phyloP scores from a whole-genome alignment of 257 asterid species.

The Solanum megistacrolobum region DNA sequence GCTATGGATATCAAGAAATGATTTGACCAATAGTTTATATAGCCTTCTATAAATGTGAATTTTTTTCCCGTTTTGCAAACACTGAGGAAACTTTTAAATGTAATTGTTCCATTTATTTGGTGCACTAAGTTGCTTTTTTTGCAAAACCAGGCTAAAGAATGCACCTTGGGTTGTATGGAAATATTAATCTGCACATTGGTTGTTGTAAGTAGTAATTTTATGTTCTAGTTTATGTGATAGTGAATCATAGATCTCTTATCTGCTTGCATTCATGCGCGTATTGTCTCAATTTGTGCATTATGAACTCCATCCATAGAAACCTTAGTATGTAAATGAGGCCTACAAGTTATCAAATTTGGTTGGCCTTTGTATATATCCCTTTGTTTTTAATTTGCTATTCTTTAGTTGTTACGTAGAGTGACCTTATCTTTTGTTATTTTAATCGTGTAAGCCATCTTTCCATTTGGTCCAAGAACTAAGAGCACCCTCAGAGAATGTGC shows the following conservation, averaged over 20 bases:
- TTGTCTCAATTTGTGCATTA: not conserved
- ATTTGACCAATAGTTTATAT: not conserved
- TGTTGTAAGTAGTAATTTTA: not conserved
- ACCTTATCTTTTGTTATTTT: not conserved
- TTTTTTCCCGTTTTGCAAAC: not conserved
- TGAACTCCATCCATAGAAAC: not conserved
- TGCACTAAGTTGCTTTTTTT: not conserved
- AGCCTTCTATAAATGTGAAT: not conserved
- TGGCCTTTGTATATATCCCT: not conserved
- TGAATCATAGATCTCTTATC: not conserved
- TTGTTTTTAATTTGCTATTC: not conserved
- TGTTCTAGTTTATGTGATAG: not conserved
- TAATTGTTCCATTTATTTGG: not conserved
- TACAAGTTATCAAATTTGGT: not conserved
- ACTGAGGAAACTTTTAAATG: not conserved
- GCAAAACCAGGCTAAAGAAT: not conserved
- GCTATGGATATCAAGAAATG: constrained; percentile 22
- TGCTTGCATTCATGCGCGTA: not conserved
- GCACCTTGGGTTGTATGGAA: not conserved
- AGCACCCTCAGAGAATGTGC: not conserved
- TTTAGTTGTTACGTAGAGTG: not conserved
- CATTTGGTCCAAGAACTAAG: not conserved
- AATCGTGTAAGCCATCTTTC: not conserved
- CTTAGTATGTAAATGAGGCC: not conserved
- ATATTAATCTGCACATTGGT: not conserved